Base-by-base conservation (phyloP, 176 grass and related monocot species). In the Saccharum officinarum region DNA sequence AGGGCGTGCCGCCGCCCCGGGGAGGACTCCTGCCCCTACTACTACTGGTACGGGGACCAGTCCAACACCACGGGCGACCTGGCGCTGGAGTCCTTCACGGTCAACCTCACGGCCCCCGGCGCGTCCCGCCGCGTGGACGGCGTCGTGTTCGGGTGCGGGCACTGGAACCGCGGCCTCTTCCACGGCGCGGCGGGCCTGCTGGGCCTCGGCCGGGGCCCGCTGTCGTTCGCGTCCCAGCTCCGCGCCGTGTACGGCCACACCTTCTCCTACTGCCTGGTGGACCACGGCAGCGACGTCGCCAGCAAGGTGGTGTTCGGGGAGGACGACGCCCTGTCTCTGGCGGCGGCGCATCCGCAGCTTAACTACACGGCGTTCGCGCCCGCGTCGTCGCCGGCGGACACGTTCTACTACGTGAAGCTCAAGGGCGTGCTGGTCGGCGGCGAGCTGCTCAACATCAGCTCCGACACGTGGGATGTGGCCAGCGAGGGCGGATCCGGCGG, bases 211-310 rank as follows among this genome's bases (percentile, higher is more conserved):
- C 97, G 93, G 0, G 97, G 97, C 0, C 88, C 93, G 13, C 97
- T 99, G 12, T 96, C 93, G 4, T 99, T 99, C 78, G 74, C 92
- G 18, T 99, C 97, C n/a, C 97, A 99, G 84, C 93, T 99, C 46
- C 84, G 93, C 59, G 49, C 74, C 40, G 88, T 91, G 10, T 99
- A 99, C 79, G 94, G 94, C 0, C 84, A 99, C 82, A 87, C 86
- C 33, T 99, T 99, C 86, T 99, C 97, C 33, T 99, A 96, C 83
- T 99, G 97, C 92, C 97, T 99, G 22, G 97, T 96, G 0, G 97
- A 99, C 72, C 92, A 93, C 76, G 87, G 94, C 90, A 99, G 97
- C 82, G 85, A 76, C 61, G 82, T 82, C 52, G 88, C 80, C 44
- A 96, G 97, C 86, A 99, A 94, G 82, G 66, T 96, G 47, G 87